Percentiles rank a stretch among this genome's conserved stretches.
Evolutionary conservation across 1,284 basidiomycete genomes (phyloP).

Genomic region (Sparassis latifolia): DNA sequence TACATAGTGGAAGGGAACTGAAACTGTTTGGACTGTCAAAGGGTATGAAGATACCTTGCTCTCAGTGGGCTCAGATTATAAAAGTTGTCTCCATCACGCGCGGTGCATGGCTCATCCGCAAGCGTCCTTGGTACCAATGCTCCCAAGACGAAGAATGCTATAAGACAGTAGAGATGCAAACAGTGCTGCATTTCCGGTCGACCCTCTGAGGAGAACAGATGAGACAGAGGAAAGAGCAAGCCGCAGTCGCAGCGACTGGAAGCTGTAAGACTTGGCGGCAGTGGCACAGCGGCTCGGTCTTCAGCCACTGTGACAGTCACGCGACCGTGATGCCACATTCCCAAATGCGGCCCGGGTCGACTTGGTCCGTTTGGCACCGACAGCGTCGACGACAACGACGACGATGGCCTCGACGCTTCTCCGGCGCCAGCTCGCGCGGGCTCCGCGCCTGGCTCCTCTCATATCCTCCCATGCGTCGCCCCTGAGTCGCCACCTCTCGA

Average conservation of each 20-base stretch:
- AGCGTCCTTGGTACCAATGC: background rate
- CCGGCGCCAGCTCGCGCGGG: constrained; percentile 36
- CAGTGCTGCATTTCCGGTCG: background rate
- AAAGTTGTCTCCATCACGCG: constrained; percentile 38
- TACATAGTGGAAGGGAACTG: background rate
- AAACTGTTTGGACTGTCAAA: background rate
- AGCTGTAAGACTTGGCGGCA: background rate
- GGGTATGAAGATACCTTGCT: constrained; percentile 34
- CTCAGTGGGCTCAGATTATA: constrained; percentile 60
- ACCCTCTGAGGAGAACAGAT: too few species aligned
- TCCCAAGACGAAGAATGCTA: constrained; percentile 1
- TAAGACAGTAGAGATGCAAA: too few species aligned
- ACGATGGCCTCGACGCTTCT: constrained; percentile 50
- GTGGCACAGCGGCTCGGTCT: background rate
- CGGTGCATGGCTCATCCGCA: constrained; percentile 33
- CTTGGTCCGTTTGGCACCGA: constrained; percentile 28
- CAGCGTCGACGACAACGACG: constrained; percentile 25
- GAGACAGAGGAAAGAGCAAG: too few species aligned
- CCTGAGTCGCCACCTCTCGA: constrained; percentile 17
- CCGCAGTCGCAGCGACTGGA: too few species aligned
- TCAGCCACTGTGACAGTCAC: constrained; percentile 3
- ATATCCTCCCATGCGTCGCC: constrained; percentile 21
- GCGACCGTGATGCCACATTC: constrained; percentile 20
- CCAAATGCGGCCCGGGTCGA: constrained; percentile 23
- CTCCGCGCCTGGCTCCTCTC: constrained; percentile 17